Base-by-base conservation (phyloP, 441 rosid species). In the Adansonia madagascariensis region DNA sequence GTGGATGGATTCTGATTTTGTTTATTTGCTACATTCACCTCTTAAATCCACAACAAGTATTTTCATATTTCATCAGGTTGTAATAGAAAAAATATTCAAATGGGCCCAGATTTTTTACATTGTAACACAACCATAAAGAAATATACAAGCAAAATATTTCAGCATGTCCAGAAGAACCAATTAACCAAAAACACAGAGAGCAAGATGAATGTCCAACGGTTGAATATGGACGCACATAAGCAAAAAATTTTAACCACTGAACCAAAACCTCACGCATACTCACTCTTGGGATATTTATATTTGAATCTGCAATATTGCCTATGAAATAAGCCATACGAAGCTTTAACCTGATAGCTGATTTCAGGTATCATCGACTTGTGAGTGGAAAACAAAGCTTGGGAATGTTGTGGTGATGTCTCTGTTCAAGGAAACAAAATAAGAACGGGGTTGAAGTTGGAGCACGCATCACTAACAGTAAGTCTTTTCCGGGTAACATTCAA, bases 401-500 rank as follows among this genome's bases (percentile, higher is more conserved):
- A 94, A 92, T 46, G 98, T 88, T 52, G 98, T 94, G 0, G 98
- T 94, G 71, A 94, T 94, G 80, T 94, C 98, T 89, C 97, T 92
- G 90, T 73, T 55, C 57, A 70, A 53, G 49, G 49, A 71, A 71
- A 69, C 73, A 49, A 69, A 27, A 3, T 10, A 24, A 68, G 41
- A 52, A 52, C 47, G 31, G 15, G 15, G 9, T 71, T 4, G 22
- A 47, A 24, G 43, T 14, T 27, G 35, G 43, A 14, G 59, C 12
- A 69, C 20, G 2, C 9, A 47, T 69, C 17, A 0, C 0, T 43
- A 3, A 18, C 27, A 3, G 3, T 5, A 9, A 67, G 68, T 35
- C 24, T 18, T 6, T 65, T 22, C 2, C 0, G 7, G 11, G 52
- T 31, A 27, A 27, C 17, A 6, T 18, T 12, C 43, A 12, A 8